A percentile compares a stretch with the other conserved stretches of the same genome.
Conservation (phyloP, 257 asterid species). For the Lithospermum erythrorhizon region DNA sequence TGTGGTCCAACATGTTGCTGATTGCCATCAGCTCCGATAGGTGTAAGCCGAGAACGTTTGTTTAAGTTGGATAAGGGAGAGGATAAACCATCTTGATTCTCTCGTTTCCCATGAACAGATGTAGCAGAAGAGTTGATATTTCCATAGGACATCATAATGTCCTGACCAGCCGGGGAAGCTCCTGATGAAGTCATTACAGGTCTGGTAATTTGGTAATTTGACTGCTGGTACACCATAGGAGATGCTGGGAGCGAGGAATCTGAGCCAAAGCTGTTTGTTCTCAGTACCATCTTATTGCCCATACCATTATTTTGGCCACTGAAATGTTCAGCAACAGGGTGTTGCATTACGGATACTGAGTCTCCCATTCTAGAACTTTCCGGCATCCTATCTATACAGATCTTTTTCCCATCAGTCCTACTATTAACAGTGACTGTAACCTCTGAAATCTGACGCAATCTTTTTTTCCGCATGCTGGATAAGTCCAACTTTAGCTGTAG, state of each 20-base stretch:
- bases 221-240: constrained; percentile 41
- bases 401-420: constrained; percentile 49
- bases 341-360: constrained; percentile 42
- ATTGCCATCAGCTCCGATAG: constrained; percentile 40
- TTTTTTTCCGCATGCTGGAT: constrained; percentile 59
- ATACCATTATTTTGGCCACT: constrained; percentile 45
- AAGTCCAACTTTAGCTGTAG: constrained; percentile 65
- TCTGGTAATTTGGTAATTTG: constrained; percentile 45
- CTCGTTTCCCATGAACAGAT: constrained; percentile 62
- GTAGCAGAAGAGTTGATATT: constrained; percentile 27
- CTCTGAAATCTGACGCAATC: constrained; percentile 58
- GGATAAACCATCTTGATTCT: constrained; percentile 59
- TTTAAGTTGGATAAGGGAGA: constrained; percentile 38
- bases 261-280: constrained; percentile 59
- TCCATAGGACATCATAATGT: constrained; percentile 35
- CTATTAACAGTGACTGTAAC: constrained; percentile 38
- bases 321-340: constrained; percentile 42
- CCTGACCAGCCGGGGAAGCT: constrained; percentile 64
- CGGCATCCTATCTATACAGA: constrained; percentile 50
- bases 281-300: constrained; percentile 35
- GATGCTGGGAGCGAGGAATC: constrained; percentile 54
- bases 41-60: constrained; percentile 58
- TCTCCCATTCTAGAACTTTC: constrained; percentile 65
- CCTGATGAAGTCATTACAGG: constrained; percentile 41
- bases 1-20: constrained; percentile 49